Evolutionary conservation across 371 early-diverging fungal genomes (phyloP).

Genomic region (Haplosporangium sp.): DNA sequence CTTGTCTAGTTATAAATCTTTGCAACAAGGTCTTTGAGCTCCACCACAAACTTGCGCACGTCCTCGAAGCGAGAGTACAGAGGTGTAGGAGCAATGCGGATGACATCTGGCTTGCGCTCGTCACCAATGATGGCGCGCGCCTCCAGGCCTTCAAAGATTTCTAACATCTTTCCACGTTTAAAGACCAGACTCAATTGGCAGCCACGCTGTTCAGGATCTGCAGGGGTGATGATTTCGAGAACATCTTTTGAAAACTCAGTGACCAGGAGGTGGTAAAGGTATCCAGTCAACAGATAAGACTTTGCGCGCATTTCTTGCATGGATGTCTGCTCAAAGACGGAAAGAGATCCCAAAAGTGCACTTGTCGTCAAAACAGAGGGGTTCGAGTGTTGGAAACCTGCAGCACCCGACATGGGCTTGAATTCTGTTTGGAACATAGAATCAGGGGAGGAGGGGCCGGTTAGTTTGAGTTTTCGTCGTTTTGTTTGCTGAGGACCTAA

Average conservation of each 20-base stretch:
- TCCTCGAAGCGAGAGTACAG: slow-evolving; percentile 92
- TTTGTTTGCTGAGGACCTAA: too few relatives aligned
- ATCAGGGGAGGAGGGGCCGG: background rate
- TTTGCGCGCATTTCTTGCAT: slow-evolving; percentile 77
- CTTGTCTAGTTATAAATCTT: slow-evolving; percentile 46
- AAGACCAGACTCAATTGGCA: slow-evolving; percentile 88
- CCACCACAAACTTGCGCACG: slow-evolving; percentile 63
- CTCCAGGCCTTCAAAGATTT: slow-evolving; percentile 69
- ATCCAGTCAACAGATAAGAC: slow-evolving; percentile 82
- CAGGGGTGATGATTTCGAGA: slow-evolving; percentile 87
- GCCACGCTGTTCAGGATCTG: slow-evolving; percentile 81
- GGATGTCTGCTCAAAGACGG: slow-evolving; percentile 81
- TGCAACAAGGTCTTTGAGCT: slow-evolving; percentile 61
- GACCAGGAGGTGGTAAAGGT: slow-evolving; percentile 78
- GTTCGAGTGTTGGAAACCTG: slow-evolving; percentile 91
- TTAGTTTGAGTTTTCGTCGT: too few relatives aligned
- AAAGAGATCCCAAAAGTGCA: slow-evolving; percentile 80
- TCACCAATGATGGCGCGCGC: slow-evolving; percentile 85
- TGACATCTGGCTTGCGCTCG: slow-evolving; percentile 92
- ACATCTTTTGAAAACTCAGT: slow-evolving; percentile 54
- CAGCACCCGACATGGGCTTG: slow-evolving; percentile 83
- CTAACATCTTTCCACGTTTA: slow-evolving; percentile 67
- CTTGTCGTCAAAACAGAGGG: slow-evolving; percentile 82
- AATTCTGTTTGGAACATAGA: slow-evolving; percentile 58
- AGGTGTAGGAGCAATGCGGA: slow-evolving; percentile 92